These are phyloP conservation scores for Dinochytrium kinnereticum DNA, from an alignment of 371 early-diverging fungal species.

Conservation along the genomic window DNA sequence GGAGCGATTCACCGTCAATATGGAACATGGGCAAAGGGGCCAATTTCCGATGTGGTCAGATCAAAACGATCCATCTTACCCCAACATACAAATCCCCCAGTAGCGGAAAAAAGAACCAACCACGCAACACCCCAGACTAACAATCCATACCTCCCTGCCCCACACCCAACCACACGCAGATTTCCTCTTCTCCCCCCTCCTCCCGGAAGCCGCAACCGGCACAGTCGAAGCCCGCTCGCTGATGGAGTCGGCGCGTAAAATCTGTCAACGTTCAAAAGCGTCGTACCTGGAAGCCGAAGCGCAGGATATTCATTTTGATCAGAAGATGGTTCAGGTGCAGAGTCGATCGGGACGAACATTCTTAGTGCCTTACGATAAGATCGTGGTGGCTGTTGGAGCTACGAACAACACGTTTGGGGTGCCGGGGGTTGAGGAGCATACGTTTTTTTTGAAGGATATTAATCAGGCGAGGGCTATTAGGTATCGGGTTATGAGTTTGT, in stretches of 20 bases:
- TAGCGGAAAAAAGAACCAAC: background rate
- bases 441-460: constrained; percentile 76
- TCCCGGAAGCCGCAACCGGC: constrained; percentile 65
- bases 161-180: constrained; percentile 30
- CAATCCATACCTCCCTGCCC: background rate
- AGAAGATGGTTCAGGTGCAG: constrained; percentile 70
- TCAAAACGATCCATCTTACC: too few species aligned
- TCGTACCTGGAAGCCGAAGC: constrained; percentile 39
- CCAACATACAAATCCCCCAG: too few species aligned
- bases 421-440: constrained; percentile 79
- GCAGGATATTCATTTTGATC: constrained; percentile 73
- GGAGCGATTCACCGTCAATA: too few species aligned
- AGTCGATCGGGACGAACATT: constrained; percentile 46
- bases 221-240: constrained; percentile 82
- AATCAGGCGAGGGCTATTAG: constrained; percentile 46
- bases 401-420: constrained; percentile 84
- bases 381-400: constrained; percentile 57
- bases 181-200: constrained; percentile 85
- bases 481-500: constrained; percentile 36
- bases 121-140: background rate
- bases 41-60: too few species aligned
- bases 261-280: constrained; percentile 35
- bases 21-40: too few species aligned
- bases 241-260: constrained; percentile 74
- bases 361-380: constrained; percentile 74